Conservation (phyloP, 805 yeast species). For the Ogataea trehaloabstinens region DNA sequence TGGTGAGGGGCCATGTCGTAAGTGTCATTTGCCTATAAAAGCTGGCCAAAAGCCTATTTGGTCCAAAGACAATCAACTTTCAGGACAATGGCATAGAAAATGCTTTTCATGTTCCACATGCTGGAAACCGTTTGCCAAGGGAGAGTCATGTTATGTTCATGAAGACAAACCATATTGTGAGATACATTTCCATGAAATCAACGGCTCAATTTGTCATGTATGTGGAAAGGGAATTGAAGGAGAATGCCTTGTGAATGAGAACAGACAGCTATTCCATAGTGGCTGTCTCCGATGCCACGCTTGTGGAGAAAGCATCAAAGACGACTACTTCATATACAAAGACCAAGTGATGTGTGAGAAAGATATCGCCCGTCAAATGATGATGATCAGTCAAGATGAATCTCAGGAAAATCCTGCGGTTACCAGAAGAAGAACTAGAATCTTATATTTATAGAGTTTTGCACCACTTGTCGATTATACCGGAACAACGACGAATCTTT, state of each 20-base stretch:
- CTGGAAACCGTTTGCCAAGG: constrained; percentile 51
- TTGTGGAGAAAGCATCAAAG: constrained; percentile 50
- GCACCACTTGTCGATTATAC: background rate
- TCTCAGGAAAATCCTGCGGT: constrained; percentile 17
- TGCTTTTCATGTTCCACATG: constrained; percentile 82
- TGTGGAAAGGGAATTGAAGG: constrained; percentile 87
- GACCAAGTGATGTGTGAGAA: constrained; percentile 51
- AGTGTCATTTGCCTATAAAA: constrained; percentile 55
- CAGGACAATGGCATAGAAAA: constrained; percentile 91
- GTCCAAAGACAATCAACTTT: constrained; percentile 78
- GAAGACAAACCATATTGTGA: constrained; percentile 82
- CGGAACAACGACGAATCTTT: no score
- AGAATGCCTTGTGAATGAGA: constrained; percentile 77
- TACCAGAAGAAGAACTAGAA: constrained; percentile 32
- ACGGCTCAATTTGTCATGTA: constrained; percentile 68
- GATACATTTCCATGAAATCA: constrained; percentile 69
- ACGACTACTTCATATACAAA: constrained; percentile 55
- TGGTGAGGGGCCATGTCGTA: constrained; percentile 81
- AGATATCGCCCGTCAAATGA: constrained; percentile 28
- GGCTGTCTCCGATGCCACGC: constrained; percentile 66
- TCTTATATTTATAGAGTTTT: constrained; percentile 21
- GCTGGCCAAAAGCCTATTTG: constrained; percentile 61
- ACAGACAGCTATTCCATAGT: constrained; percentile 69
- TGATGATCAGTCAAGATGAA: constrained; percentile 10
- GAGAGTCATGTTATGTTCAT: constrained; percentile 69